Conservation (phyloP, 352 stramenopile species). For the Aphanomyces astaci region DNA sequence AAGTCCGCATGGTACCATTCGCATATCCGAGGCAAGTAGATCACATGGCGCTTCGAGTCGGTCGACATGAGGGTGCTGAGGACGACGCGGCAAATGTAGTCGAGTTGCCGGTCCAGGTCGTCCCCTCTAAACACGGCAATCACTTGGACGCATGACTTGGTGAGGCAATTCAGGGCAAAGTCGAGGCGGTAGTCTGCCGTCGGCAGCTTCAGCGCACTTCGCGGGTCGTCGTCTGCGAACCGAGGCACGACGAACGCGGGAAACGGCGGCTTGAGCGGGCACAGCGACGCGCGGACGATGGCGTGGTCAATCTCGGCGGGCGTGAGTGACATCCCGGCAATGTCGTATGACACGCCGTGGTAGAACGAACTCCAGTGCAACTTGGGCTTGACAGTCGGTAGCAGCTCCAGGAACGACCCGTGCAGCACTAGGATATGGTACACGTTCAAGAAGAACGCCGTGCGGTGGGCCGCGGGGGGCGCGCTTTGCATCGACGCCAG, state of each 20-base stretch:
- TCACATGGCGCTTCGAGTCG: constrained; percentile 28
- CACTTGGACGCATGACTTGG: constrained; percentile 34
- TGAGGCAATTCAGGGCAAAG: constrained; percentile 56
- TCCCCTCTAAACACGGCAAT: constrained; percentile 51
- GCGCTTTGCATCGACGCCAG: constrained; percentile 13
- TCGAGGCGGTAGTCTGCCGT: constrained; percentile 41
- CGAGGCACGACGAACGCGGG: constrained; percentile 40
- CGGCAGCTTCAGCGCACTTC: constrained; percentile 28
- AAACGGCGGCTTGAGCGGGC: constrained; percentile 33
- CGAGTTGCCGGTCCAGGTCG: constrained; percentile 50
- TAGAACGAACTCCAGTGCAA: constrained; percentile 52
- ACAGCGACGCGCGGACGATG: constrained; percentile 39
- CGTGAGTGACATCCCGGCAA: constrained; percentile 39
- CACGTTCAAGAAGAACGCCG: constrained; percentile 51
- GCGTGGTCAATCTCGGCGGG: constrained; percentile 53
- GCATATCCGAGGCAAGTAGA: constrained; percentile 45
- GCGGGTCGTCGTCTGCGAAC: constrained; percentile 29
- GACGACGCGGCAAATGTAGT: constrained; percentile 29
- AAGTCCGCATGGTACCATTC: constrained; percentile 54
- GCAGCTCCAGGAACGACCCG: constrained; percentile 33
- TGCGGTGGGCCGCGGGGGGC: constrained; percentile 24
- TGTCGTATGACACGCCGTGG: constrained; percentile 44
- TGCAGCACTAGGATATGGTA: constrained; percentile 48
- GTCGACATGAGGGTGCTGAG: constrained; percentile 35
- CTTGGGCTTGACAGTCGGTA: constrained; percentile 34